Base-by-base conservation (phyloP, 2,329 filamentous ascomycete species). In the Parafenestella ontariensis region DNA sequence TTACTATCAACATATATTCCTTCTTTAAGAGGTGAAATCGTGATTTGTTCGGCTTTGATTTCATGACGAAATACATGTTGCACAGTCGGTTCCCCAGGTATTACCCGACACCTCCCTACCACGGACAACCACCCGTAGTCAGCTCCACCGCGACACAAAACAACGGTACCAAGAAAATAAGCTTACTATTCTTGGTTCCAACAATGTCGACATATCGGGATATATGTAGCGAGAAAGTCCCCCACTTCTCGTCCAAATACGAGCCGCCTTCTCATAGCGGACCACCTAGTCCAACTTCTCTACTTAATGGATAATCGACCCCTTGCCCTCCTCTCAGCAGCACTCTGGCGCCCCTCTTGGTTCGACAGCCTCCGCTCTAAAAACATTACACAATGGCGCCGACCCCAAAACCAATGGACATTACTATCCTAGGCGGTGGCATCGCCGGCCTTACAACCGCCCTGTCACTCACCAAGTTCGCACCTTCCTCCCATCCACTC, bases 391-490 rank as follows among this genome's bases (percentile, higher is more conserved):
- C 21, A 40, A 57, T 60, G 50, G 45, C 54, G n/a, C n/a, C n/a
- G 11, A 41, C 45, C 7, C 9, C 46, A 39, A 31, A 41, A 47
- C 58, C 61, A 18, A 59, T 68, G 24, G 59, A 65, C 28, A 69
- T 72, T 24, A 62, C 66, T 37, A 73, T 72, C 28, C 60, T 74
- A 15, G 70, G 71, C 17, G 70, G 69, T 24, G 71, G 71, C 18
- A 73, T 74, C 46, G 70, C 71, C 3, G 71, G 71, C 37, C 64
- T 74, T 1, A 72, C 70, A 9, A 74, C 71, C 28, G 70, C 70
- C 17, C 72, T 83, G 39, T 74, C 81, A 11, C 73, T 83, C 46
- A 77, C 76, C 33, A 78, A 80, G 55, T 78, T 77, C 63, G 54
- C 68, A 6, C 76, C 78, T 23, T 40, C 68, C 23, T 69, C 65